Evolutionary conservation across 2,329 filamentous ascomycete genomes (phyloP).

Genomic region (Magnaporthales sp.): DNA sequence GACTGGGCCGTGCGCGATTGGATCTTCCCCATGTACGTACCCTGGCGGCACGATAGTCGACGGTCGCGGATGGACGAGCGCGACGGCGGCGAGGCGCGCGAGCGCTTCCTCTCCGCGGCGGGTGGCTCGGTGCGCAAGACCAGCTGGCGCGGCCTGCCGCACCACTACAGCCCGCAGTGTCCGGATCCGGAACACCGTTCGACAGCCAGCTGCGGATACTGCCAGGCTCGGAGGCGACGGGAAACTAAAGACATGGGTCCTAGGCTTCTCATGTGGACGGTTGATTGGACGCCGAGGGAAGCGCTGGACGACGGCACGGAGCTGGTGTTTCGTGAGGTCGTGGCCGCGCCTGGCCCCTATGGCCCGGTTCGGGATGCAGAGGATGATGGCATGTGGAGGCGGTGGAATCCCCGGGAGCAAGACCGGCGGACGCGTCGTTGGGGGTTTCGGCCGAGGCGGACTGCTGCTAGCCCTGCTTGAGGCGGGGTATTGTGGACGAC

Average conservation of each 20-base stretch:
- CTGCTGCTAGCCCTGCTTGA: too few species aligned
- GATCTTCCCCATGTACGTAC: background rate
- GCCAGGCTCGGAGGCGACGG: background rate
- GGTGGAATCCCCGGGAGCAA: too few species aligned
- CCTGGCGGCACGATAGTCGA: background rate
- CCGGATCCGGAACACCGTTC: background rate
- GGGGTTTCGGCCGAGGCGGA: too few species aligned
- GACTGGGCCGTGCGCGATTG: slow-evolving; percentile 6
- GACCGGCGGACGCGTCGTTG: too few species aligned
- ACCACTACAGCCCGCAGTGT: background rate
- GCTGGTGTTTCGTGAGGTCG: background rate
- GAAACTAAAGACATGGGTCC: background rate
- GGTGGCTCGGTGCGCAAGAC: background rate
- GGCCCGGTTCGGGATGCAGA: too few species aligned
- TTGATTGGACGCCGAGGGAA: background rate
- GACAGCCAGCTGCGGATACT: background rate
- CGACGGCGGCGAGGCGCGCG: background rate
- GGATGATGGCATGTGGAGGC: too few species aligned
- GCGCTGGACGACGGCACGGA: background rate
- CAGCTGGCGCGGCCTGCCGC: background rate
- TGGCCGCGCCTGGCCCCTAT: background rate
- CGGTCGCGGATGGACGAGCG: background rate
- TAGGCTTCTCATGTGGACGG: background rate
- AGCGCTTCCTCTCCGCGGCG: background rate
- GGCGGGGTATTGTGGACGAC: too few species aligned